A percentile compares a stretch with the other conserved stretches of the same genome.
phyloP scores from a whole-genome alignment of 768 basidiomycete genomes.

The Gloeostereum incarnatum region DNA sequence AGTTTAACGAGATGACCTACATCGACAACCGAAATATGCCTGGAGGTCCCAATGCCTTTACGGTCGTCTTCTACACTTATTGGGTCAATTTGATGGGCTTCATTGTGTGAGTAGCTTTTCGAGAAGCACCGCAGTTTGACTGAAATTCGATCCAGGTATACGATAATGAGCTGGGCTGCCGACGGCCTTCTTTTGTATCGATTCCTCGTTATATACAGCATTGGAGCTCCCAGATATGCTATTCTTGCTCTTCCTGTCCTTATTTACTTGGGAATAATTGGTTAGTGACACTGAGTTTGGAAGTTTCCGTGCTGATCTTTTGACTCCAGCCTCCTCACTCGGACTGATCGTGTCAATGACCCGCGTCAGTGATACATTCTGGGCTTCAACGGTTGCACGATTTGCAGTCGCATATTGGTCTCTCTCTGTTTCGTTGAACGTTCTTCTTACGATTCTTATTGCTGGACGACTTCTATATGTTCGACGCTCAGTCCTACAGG shows the following conservation, averaged over 20 bases:
- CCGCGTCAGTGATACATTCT: neutral
- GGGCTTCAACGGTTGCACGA: neutral
- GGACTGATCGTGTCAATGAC: neutral
- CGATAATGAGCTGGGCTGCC: constrained; percentile 18
- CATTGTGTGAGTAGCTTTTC: constrained; percentile 9
- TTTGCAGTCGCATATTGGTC: constrained; percentile 1
- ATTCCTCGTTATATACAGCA: constrained; percentile 9
- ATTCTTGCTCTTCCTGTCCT: constrained; percentile 6
- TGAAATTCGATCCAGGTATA: constrained; percentile 11
- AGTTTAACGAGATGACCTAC: constrained; percentile 21
- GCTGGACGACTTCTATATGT: constrained; percentile 15
- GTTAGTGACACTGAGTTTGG: constrained; percentile 1
- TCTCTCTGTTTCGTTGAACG: neutral
- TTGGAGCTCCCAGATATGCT: constrained; percentile 3
- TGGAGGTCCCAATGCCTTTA: constrained; percentile 10
- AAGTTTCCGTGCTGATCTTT: neutral
- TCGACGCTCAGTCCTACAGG: constrained; percentile 8
- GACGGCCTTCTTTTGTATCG: constrained; percentile 14
- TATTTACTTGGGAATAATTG: constrained; percentile 1
- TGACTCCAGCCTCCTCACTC: neutral
- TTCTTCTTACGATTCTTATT: constrained; percentile 22
- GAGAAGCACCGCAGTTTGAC: neutral
- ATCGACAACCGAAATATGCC: constrained; percentile 16
- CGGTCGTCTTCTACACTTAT: constrained; percentile 8
- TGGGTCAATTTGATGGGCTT: constrained; percentile 13